Base-by-base conservation (phyloP, 2,329 filamentous ascomycete species). In the Pseudogymnoascus sp. region DNA sequence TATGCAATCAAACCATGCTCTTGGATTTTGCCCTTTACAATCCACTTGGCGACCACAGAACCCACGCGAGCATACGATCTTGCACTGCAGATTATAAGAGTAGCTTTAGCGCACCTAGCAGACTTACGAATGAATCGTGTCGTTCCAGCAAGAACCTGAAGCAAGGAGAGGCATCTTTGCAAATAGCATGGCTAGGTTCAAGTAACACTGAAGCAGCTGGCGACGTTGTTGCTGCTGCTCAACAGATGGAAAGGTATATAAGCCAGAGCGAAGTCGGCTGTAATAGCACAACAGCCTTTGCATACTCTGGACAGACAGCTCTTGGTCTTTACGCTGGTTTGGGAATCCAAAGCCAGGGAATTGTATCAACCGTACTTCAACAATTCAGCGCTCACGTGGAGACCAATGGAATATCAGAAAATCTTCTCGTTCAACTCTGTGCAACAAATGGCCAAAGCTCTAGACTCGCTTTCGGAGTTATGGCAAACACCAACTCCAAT, bases 21-120 rank as follows among this genome's bases (percentile, higher is more conserved):
- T 59, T 68, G 2, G 63, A 68, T 60, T 66, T 67, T 59, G 63
- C 62, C 5, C 14, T 68, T 23, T 66, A 62, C 53, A 68, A 66
- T 42, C 61, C 62, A 28, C 63, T 68, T 5, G 60, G 65, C 38
- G 43, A 63, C 28, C 60, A 36, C 23, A 28, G 49, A 23, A 67
- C 63, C 3, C 63, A 65, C 11, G 38, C 53, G 16, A 68, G 38
- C 25, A 65, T 66, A 49, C 49, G 62, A 3, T 49, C 62, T 31
- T 67, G 63, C 14, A 59, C 60, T 9, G 11, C 2, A 7, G 46
- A 56, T 14, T 25, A n/a, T 23, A 2, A 42, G 9, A 8, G 46
- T 28, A 34, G 46, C 46, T 5, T 34, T 4, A 21, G 46, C 14
- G 21, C 21, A 5, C 46, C 46, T n/a, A 5, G 7, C 5, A 56